Conservation (phyloP, 2,329 filamentous ascomycete genomes). For the Pseudogymnoascus sp. region DNA sequence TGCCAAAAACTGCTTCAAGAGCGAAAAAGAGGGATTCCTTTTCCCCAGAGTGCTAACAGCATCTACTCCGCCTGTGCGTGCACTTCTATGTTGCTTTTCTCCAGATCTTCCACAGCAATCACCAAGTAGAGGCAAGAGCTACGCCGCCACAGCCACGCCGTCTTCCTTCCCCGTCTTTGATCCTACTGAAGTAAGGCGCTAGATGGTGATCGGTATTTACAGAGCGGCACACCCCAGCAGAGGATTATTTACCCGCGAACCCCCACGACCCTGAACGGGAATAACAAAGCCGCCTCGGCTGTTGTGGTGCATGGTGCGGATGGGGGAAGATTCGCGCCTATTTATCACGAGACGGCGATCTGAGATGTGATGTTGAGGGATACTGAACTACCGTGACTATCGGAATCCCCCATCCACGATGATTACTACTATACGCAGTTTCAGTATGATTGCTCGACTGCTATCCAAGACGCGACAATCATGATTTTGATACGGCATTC, state of each 20-base stretch:
- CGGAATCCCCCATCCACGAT: neutral
- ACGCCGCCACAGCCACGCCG: neutral
- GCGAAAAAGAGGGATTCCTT: neutral
- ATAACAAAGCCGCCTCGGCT: neutral
- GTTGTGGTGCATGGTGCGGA: neutral
- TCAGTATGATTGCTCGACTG: neutral
- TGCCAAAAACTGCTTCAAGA: neutral
- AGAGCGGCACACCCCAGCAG: neutral
- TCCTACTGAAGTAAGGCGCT: neutral
- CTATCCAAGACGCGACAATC: neutral
- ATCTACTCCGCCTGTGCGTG: neutral
- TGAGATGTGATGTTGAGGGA: neutral
- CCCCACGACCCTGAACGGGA: neutral
- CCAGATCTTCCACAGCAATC: neutral
- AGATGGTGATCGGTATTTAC: neutral
- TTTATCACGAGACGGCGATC: neutral
- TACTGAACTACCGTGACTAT: neutral
- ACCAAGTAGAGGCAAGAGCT: neutral
- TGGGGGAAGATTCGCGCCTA: neutral
- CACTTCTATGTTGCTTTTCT: neutral
- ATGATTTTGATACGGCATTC: neutral
- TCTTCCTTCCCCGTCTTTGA: neutral
- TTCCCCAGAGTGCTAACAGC: neutral
- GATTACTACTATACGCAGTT: neutral
- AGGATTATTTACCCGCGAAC: neutral